phyloP scores from a whole-genome alignment of 1,284 basidiomycete genomes.

The Malassezia globosa region DNA sequence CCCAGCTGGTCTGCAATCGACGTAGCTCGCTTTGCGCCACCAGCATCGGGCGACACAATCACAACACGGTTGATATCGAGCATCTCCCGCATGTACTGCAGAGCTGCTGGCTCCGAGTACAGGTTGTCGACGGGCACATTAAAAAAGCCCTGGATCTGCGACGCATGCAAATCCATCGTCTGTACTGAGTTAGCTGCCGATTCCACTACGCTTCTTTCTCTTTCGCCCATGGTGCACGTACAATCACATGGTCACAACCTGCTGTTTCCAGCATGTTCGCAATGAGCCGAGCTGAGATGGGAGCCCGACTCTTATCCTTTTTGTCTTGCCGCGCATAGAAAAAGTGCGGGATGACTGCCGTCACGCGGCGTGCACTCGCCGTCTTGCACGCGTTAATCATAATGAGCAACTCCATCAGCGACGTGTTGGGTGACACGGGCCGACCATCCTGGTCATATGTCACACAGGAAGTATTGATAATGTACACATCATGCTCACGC shows the following conservation, averaged over 20 bases:
- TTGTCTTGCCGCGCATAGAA: slow-evolving; percentile 63
- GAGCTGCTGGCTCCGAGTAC: slow-evolving; percentile 91
- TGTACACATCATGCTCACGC: slow-evolving; percentile 96
- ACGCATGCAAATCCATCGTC: slow-evolving; percentile 47
- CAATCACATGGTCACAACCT: slow-evolving; percentile 95
- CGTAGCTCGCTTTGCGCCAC: slow-evolving; percentile 97
- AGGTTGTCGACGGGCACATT: slow-evolving; percentile 98
- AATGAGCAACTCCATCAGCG: slow-evolving; percentile 91
- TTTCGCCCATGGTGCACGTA: no score
- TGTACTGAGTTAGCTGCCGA: slow-evolving; percentile 47
- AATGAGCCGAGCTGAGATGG: slow-evolving; percentile 95
- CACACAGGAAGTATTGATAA: slow-evolving; percentile 86
- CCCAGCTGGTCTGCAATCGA: slow-evolving; percentile 93
- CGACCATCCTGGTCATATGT: slow-evolving; percentile 47
- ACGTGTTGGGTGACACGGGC: slow-evolving; percentile 51
- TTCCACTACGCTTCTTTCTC: no score
- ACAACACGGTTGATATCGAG: slow-evolving; percentile 78
- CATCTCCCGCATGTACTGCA: slow-evolving; percentile 85
- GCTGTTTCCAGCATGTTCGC: slow-evolving; percentile 98
- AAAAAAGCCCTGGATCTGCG: slow-evolving; percentile 73
- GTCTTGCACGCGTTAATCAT: slow-evolving; percentile 98
- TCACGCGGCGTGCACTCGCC: slow-evolving; percentile 78
- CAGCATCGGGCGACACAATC: slow-evolving; percentile 96
- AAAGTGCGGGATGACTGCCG: slow-evolving; percentile 59
- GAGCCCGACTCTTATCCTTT: slow-evolving; percentile 97